phyloP scores from a whole-genome alignment of 768 basidiomycete genomes.

The Macrolepiota fuliginosa region DNA sequence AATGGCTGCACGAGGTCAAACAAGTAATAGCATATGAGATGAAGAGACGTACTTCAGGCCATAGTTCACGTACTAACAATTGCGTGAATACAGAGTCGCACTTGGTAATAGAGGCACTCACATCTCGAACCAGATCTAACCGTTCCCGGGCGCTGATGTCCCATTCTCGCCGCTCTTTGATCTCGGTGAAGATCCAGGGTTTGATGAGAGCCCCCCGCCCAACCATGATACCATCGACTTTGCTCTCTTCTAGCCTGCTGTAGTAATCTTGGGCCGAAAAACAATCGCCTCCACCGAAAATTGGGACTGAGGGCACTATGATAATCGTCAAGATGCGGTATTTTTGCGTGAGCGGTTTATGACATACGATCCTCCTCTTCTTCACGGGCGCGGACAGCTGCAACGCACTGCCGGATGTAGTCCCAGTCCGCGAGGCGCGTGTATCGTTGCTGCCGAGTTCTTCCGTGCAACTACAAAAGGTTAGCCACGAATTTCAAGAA shows the following conservation, averaged over 20 bases:
- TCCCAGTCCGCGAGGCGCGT: conserved; percentile 91
- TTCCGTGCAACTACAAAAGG: conserved; percentile 78
- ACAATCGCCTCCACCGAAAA: conserved; percentile 95
- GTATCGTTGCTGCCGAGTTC: conserved; percentile 94
- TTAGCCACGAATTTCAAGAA: conserved; percentile 2
- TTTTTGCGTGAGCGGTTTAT: not conserved
- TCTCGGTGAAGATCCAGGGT: conserved; percentile 94
- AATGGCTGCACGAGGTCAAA: conserved; percentile 49
- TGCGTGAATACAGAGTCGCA: not conserved
- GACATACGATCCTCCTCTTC: conserved; percentile 68
- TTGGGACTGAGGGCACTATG: conserved; percentile 80
- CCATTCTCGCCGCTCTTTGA: conserved; percentile 92
- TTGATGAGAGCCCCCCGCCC: conserved; percentile 95
- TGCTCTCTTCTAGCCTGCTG: conserved; percentile 68
- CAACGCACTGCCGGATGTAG: conserved; percentile 87
- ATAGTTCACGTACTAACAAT: conserved; percentile 73
- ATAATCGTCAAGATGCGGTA: not conserved
- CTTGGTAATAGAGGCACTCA: conserved; percentile 28
- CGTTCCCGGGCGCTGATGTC: conserved; percentile 86
- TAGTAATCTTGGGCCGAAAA: conserved; percentile 88
- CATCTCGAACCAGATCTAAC: conserved; percentile 74
- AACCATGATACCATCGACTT: conserved; percentile 95
- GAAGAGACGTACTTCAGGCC: conserved; percentile 63
- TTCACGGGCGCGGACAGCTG: conserved; percentile 69
- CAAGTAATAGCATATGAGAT: not conserved